These are phyloP conservation scores for Calonectria naviculata DNA, from an alignment of 2,329 filamentous ascomycete species.

Conservation along the genomic window DNA sequence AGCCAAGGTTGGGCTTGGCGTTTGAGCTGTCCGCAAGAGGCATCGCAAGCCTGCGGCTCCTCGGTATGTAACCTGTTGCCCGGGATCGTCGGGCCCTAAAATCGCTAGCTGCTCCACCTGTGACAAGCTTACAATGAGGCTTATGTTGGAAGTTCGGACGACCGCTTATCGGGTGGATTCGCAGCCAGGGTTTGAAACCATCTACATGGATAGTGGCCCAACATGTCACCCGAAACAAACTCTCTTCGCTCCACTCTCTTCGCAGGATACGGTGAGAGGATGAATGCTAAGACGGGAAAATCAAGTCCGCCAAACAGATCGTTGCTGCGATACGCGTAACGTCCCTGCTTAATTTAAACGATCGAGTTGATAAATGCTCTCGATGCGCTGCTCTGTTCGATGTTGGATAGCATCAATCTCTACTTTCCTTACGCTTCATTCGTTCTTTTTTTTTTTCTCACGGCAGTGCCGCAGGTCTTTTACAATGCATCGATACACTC, in stretches of 20 bases:
- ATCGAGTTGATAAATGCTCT: slow-evolving; percentile 16
- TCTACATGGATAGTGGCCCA: background rate
- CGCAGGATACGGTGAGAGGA: background rate
- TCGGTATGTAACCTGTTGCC: background rate
- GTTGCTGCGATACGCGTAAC: slow-evolving; percentile 1
- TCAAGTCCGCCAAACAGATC: slow-evolving; percentile 32
- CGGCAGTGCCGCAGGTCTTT: slow-evolving; percentile 28
- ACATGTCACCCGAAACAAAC: background rate
- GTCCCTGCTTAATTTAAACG: slow-evolving; percentile 4
- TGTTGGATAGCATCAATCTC: background rate
- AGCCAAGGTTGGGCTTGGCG: background rate
- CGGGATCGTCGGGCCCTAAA: background rate
- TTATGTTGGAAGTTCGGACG: slow-evolving; percentile 1
- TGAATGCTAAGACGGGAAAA: slow-evolving; percentile 34
- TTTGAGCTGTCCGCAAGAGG: background rate
- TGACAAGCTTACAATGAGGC: slow-evolving; percentile 15
- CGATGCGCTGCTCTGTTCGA: background rate
- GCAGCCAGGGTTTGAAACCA: slow-evolving; percentile 8
- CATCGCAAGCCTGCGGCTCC: background rate
- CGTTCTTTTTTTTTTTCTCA: slow-evolving; percentile 14
- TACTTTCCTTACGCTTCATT: slow-evolving; percentile 18
- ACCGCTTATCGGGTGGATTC: background rate
- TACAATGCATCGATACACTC: slow-evolving; percentile 35
- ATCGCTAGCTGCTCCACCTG: background rate
- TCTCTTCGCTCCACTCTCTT: background rate